Evolutionary conservation across 768 basidiomycete species (phyloP), one percentile per base, ranked within the genome.

Genomic region (Leccinum disarticulatum): DNA sequence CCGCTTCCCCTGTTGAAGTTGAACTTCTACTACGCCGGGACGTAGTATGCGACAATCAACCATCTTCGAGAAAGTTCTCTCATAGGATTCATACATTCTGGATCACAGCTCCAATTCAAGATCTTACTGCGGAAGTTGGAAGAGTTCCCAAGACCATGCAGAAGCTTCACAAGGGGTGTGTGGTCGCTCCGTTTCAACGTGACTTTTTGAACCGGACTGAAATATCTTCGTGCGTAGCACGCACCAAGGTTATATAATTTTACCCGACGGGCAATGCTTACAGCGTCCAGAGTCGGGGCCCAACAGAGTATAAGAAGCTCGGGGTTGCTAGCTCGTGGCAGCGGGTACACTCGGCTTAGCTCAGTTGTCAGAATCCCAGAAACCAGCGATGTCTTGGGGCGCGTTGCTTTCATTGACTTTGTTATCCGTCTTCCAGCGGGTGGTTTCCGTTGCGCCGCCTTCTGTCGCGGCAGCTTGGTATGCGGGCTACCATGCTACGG

Each of bases 401-500:
- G 13, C 10, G 17, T 30, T 35, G 5, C 27, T 54, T 28, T 35
- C 47, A 4, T 2, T 51, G 22, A 19, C 28, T 7, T 9, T 58
- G 14, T 10, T 43, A 13, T 60, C 22, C 19, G 25, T 51, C 48
- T 27, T 47, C 9, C 54, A 38, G 17, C 58, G 11, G 19, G 54
- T 19, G 22, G n/a, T 31, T 14, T 58, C 52, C 57, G 10, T 31
- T 30, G 19, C 28, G 11, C 13, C 57, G 1, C 31, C 28, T 31
- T 53, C 54, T 47, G 76, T 85, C 13, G 81, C 83, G 6, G 71
- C 79, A 14, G 77, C 81, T 9, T 90, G 87, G 87, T 88, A 81
- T 63, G 81, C 86, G n/a, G 83, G 83, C 41, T 89, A 81, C 81
- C 83, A 87, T 65, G 77, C 80, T n/a, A 71, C 69, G 14, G 67